These are phyloP conservation scores for Vanilla planifolia DNA, from an alignment of 106 monocot genomes.

Conservation along the genomic window DNA sequence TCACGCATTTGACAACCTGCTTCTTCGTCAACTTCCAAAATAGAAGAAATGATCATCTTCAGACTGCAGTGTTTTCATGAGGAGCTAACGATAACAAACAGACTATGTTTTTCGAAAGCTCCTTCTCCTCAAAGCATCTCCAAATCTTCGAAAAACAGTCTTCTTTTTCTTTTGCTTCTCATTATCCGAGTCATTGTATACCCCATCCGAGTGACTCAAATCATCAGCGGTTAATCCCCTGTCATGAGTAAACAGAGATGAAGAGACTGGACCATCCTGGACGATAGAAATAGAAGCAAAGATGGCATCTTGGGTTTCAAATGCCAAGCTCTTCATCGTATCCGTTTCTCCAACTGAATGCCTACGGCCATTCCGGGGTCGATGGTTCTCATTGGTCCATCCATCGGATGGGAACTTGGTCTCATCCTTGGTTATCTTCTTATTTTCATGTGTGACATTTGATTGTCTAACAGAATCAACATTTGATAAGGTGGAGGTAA, in stretches of 20 bases:
- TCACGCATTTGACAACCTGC: too few relatives aligned
- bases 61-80: too few relatives aligned
- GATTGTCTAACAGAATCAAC: background rate
- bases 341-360: constrained; percentile 5
- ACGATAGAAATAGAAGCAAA: constrained; percentile 1
- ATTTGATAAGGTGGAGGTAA: background rate
- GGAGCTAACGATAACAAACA: too few relatives aligned
- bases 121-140: constrained; percentile 38
- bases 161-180: constrained; percentile 30
- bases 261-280: constrained; percentile 8
- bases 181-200: background rate
- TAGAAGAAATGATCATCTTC: too few relatives aligned
- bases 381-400: background rate
- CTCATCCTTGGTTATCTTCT: background rate
- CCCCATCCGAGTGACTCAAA: constrained; percentile 13
- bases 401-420: constrained; percentile 9
- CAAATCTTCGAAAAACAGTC: constrained; percentile 43
- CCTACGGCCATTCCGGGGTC: background rate
- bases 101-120: constrained; percentile 18
- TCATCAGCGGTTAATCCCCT: constrained; percentile 15
- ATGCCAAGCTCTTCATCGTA: constrained; percentile 1
- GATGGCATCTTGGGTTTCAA: background rate
- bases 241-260: constrained; percentile 1
- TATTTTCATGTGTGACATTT: background rate
- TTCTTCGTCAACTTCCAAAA: too few relatives aligned